These are phyloP conservation scores for Luvunga scandens DNA, from an alignment of 345 rosid species.

Conservation along the genomic window DNA sequence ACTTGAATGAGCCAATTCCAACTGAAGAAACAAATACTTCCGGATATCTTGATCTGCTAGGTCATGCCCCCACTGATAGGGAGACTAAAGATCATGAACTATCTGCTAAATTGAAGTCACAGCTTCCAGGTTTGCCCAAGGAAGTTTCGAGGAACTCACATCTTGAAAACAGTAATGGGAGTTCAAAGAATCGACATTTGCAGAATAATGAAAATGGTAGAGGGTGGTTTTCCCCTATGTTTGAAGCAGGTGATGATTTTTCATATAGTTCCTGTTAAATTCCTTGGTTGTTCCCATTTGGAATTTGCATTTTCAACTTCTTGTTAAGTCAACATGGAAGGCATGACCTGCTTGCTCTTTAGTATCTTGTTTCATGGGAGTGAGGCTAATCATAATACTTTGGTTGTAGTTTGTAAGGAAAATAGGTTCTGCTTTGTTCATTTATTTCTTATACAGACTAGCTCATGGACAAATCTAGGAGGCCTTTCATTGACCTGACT, in stretches of 20 bases:
- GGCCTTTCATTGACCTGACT: neutral
- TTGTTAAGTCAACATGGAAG: conserved; percentile 9
- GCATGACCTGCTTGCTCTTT: neutral
- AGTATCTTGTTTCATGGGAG: conserved; percentile 10
- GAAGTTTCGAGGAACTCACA: conserved; percentile 32
- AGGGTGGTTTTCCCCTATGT: conserved; percentile 38
- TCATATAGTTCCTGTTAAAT: conserved; percentile 12
- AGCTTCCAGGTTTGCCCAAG: conserved; percentile 40
- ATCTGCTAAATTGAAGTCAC: conserved; percentile 29
- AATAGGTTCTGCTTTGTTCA: neutral
- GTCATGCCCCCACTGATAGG: conserved; percentile 25
- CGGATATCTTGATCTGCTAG: conserved; percentile 31
- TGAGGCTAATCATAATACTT: neutral
- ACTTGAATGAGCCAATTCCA: conserved; percentile 78
- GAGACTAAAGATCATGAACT: conserved; percentile 36
- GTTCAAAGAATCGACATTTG: conserved; percentile 10
- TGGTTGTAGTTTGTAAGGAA: neutral
- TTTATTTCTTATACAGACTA: neutral
- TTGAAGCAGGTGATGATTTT: conserved; percentile 53
- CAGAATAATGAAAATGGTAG: conserved; percentile 32
- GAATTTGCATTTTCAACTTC: neutral
- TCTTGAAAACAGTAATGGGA: conserved; percentile 30
- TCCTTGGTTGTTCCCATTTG: conserved; percentile 4
- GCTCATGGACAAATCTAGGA: neutral
- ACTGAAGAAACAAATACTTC: conserved; percentile 46